Base-by-base conservation (phyloP, 192 early-diverging fungal genomes). In the Umbelopsis isabellina region DNA sequence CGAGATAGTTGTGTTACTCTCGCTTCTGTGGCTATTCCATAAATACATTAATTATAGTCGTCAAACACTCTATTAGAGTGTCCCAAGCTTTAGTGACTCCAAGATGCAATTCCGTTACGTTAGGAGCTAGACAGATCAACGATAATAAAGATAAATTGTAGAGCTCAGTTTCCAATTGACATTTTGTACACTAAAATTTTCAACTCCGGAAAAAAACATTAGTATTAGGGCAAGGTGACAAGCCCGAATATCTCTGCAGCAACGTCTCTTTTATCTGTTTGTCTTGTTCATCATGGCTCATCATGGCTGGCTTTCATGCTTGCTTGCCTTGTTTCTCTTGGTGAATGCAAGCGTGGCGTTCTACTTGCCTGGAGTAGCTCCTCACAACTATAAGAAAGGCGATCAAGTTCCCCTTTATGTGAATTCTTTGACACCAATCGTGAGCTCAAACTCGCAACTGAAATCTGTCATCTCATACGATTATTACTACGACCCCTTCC, bases 301-400 rank as follows among this genome's bases (percentile, higher is more conserved):
- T 61, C 55, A 61, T 35, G 55, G 55, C 55, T 25, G 55, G 55
- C 55, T 61, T 61, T 61, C 55, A 27, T 27, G 55, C 27, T 61
- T 67, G 66, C 66, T 49, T 67, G 48, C 66, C 66, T 67, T 67
- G 66, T 46, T 67, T 33, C 66, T 67, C 18, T 37, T 73, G 16
- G 72, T 52, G 46, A 37, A 48, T 35, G 46, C 45, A 12, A 61
- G 68, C 12, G 50, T 72, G 22, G 92, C 90, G 6, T 98, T 97
- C 82, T 98, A 98, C 76, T 84, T 98, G 11, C 96, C 96, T 11
- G 96, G 96, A 37, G 92, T 98, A 30, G 93, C 94, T 1, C 96
- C 96, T 33, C 83, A 88, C 48, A 94, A 98, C 77, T 98, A 95
- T 78, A 73, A 75, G 45, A 72, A 78, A 37, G 87, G 85, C 30